These are phyloP conservation scores for Noccaea caerulescens DNA, from an alignment of 345 rosid genomes.

Conservation along the genomic window DNA sequence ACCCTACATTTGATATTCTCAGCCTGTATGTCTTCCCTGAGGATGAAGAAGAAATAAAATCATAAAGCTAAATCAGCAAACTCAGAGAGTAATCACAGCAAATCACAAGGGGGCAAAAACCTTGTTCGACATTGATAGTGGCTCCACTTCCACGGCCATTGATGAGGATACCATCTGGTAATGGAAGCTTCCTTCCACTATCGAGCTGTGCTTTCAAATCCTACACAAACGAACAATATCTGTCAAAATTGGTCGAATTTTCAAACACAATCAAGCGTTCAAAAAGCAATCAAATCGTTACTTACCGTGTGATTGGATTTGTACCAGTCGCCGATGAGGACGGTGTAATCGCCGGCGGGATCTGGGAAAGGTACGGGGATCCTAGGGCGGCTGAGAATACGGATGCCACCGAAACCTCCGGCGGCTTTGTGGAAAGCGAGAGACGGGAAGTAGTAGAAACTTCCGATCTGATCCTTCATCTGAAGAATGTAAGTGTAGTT, in stretches of 20 bases:
- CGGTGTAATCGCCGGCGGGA: constrained; percentile 74
- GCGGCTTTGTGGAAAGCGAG: constrained; percentile 82
- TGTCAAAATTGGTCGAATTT: neutral
- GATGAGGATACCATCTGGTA: constrained; percentile 88
- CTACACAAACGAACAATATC: constrained; percentile 44
- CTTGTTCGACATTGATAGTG: constrained; percentile 79
- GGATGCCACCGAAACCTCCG: constrained; percentile 73
- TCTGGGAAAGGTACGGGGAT: constrained; percentile 74
- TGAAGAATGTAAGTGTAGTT: constrained; percentile 82
- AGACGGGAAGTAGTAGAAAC: constrained; percentile 77
- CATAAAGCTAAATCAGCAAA: constrained; percentile 19
- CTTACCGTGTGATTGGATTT: constrained; percentile 73
- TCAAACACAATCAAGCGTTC: neutral
- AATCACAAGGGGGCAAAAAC: constrained; percentile 44
- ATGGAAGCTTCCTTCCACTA: constrained; percentile 69
- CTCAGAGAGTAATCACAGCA: neutral
- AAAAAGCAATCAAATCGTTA: neutral
- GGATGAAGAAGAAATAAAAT: neutral
- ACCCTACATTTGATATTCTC: constrained; percentile 88
- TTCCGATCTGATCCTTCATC: constrained; percentile 79
- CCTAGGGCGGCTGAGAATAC: constrained; percentile 68
- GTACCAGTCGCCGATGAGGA: constrained; percentile 85
- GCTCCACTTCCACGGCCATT: constrained; percentile 85
- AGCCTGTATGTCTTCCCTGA: constrained; percentile 79
- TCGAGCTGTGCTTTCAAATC: constrained; percentile 63